Evolutionary conservation across 495 filamentous ascomycete species (phyloP).

Genomic region (Tuber magnatum): DNA sequence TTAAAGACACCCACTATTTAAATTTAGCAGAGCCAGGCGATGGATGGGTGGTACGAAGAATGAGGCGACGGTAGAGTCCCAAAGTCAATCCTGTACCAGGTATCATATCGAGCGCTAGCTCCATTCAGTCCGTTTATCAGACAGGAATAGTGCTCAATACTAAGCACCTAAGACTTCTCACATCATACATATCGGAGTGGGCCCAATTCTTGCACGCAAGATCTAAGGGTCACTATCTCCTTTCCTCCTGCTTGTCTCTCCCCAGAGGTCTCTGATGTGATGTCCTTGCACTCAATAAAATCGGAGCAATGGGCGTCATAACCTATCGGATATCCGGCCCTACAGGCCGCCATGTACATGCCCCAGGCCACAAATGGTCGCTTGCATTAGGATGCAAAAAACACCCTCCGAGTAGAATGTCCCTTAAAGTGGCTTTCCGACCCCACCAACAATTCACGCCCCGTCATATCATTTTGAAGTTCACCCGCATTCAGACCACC

Average conservation of each 20-base stretch:
- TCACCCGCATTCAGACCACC: conserved; percentile 25
- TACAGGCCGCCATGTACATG: conserved; percentile 5
- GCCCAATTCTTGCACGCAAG: not conserved
- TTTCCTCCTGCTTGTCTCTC: not conserved
- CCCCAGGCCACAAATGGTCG: conserved; percentile 21
- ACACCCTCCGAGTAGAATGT: conserved; percentile 4
- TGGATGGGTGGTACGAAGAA: too few relatives aligned
- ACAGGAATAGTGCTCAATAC: conserved; percentile 6
- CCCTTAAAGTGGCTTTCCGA: conserved; percentile 20
- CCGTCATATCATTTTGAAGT: conserved; percentile 22
- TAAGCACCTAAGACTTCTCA: not conserved
- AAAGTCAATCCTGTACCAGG: too few relatives aligned
- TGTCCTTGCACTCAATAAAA: too few relatives aligned
- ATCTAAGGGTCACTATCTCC: not conserved
- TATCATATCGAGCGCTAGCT: too few relatives aligned
- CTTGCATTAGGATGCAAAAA: conserved; percentile 20
- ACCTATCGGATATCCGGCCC: conserved; percentile 17
- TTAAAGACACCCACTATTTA: too few relatives aligned
- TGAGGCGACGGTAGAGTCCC: too few relatives aligned
- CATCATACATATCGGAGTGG: not conserved
- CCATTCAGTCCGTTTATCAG: conserved; percentile 4
- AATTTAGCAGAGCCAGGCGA: too few relatives aligned
- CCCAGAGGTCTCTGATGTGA: not conserved
- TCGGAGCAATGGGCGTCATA: too few relatives aligned
- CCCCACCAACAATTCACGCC: conserved; percentile 29